phyloP scores from a whole-genome alignment of 2,329 filamentous ascomycete species.

The Claviceps fusiformis region DNA sequence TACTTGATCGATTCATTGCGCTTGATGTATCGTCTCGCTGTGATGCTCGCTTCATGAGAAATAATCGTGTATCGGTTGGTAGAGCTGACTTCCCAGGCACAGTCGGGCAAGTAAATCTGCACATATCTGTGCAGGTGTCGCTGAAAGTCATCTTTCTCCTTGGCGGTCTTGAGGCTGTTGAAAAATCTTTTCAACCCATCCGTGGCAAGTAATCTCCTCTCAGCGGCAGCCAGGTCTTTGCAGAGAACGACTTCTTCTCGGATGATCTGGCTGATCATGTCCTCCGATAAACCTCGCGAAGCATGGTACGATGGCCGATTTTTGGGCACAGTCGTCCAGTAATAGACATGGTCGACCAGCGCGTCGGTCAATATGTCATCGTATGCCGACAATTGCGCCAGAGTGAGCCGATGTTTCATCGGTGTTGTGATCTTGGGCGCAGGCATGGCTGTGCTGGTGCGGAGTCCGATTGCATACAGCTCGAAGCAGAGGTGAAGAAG shows the following conservation, averaged over 20 bases:
- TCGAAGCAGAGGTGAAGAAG: neutral
- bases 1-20: slow-evolving; percentile 83
- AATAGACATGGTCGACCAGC: slow-evolving; percentile 88
- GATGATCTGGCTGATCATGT: slow-evolving; percentile 46
- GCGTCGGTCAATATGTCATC: slow-evolving; percentile 94
- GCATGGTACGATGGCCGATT: slow-evolving; percentile 78
- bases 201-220: slow-evolving; percentile 57
- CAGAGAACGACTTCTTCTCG: slow-evolving; percentile 57
- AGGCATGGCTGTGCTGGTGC: slow-evolving; percentile 18
- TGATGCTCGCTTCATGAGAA: slow-evolving; percentile 76
- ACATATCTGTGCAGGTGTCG: slow-evolving; percentile 81
- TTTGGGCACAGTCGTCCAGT: slow-evolving; percentile 94
- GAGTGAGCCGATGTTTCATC: slow-evolving; percentile 58
- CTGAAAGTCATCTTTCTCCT: slow-evolving; percentile 76
- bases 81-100: slow-evolving; percentile 78
- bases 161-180: slow-evolving; percentile 52
- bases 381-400: slow-evolving; percentile 80
- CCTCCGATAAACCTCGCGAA: slow-evolving; percentile 61
- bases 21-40: slow-evolving; percentile 64
- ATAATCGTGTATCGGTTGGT: slow-evolving; percentile 93
- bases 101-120: slow-evolving; percentile 84
- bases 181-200: slow-evolving; percentile 62
- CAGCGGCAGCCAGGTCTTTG: slow-evolving; percentile 58
- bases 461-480: neutral
- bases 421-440: slow-evolving; percentile 20